These are phyloP conservation scores for Scorias spongiosa DNA, from an alignment of 2,329 filamentous ascomycete genomes.

Conservation along the genomic window DNA sequence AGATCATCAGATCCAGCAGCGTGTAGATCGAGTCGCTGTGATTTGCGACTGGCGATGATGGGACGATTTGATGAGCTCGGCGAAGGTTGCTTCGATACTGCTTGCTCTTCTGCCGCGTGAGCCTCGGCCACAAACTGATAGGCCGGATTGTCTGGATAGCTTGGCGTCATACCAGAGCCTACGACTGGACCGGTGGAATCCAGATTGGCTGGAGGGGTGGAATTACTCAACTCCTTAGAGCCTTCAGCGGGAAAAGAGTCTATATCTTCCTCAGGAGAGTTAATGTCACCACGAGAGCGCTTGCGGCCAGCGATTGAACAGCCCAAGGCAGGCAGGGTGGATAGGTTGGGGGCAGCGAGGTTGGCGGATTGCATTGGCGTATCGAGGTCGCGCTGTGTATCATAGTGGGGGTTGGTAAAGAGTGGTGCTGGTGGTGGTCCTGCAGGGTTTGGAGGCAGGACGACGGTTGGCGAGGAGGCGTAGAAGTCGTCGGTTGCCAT, in stretches of 20 bases:
- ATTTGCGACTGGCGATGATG: conserved; percentile 48
- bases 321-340: conserved; percentile 11
- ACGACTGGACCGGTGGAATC: conserved; percentile 52
- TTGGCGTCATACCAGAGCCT: conserved; percentile 57
- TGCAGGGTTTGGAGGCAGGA: conserved; percentile 28
- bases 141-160: conserved; percentile 45
- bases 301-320: conserved; percentile 47
- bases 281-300: conserved; percentile 59
- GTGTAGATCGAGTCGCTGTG: conserved; percentile 42
- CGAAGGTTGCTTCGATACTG: conserved; percentile 28
- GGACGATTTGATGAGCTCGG: conserved; percentile 29
- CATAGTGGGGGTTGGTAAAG: conserved; percentile 16
- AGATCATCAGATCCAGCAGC: conserved; percentile 28
- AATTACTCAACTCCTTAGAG: conserved; percentile 29
- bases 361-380: conserved; percentile 8
- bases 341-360: conserved; percentile 11
- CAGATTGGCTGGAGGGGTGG: conserved; percentile 33
- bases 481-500: conserved; percentile 24
- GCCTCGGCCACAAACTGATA: conserved; percentile 44
- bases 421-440: conserved; percentile 21
- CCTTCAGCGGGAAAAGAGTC: conserved; percentile 34
- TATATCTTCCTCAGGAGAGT: conserved; percentile 39
- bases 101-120: conserved; percentile 54
- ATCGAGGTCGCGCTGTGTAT: conserved; percentile 1
- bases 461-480: conserved; percentile 31